Evolutionary conservation across 179 eudicot species (phyloP).

Genomic region (Beta macrorhiza): DNA sequence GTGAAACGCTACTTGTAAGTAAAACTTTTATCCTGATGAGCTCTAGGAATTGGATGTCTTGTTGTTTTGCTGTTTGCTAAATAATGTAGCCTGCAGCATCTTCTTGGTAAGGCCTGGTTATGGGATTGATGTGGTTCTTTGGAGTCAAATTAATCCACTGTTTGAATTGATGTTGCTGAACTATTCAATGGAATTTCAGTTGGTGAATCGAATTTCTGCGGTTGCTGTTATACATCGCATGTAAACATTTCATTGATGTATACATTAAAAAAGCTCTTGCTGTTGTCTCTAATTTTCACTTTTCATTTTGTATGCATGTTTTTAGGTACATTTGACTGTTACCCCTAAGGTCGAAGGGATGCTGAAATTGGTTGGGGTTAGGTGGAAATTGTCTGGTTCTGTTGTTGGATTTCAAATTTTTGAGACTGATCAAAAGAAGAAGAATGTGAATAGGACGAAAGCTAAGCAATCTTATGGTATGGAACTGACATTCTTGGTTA

Average conservation of each 20-base stretch:
- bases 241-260: constrained; percentile 7
- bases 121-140: neutral
- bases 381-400: constrained; percentile 92
- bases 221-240: neutral
- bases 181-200: neutral
- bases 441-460: constrained; percentile 53
- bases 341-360: constrained; percentile 77
- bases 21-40: neutral
- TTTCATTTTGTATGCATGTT: constrained; percentile 6
- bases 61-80: neutral
- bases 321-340: constrained; percentile 73
- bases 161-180: constrained; percentile 9
- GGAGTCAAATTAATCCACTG: neutral
- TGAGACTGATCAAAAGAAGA: constrained; percentile 54
- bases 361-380: constrained; percentile 74
- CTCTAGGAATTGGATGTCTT: constrained; percentile 7
- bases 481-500: constrained; percentile 71
- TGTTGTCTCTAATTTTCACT: constrained; percentile 2
- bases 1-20: constrained; percentile 80
- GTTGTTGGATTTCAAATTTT: constrained; percentile 73
- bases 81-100: neutral
- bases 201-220: neutral
- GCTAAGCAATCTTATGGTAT: constrained; percentile 38
- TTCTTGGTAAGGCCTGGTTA: constrained; percentile 2
- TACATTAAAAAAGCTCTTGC: neutral